Base-by-base conservation (phyloP, 768 basidiomycete genomes). In the Hygrocybe coccinea region DNA sequence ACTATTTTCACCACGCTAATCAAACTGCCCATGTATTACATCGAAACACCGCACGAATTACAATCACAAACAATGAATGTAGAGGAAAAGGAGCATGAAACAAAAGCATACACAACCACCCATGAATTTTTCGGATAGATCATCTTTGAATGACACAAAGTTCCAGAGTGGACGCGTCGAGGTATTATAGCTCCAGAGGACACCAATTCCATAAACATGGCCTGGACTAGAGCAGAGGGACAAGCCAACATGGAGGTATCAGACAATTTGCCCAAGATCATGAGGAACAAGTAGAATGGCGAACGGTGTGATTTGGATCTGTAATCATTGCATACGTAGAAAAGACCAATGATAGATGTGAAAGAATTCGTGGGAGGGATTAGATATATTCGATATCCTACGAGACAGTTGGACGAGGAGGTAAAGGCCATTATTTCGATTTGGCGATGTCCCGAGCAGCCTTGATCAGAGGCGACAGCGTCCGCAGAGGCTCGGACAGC, bases 381-480 rank as follows among this genome's bases (percentile, higher is more conserved):
- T 59, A 50, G 53, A 58, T 56, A 46, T 22, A 44, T 25, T 37
- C 35, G 54, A 33, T 17, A 45, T n/a, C 22, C 15, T 17, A 33
- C 21, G 39, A 29, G 41, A 39, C 38, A 11, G 47, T 55, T 41
- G 24, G 25, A 37, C 49, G 39, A 50, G 49, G 25, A 44, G 22
- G 21, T 48, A 29, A 37, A 46, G 36, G 29, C 21, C 29, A 52
- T 68, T 64, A 78, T 60, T 78, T 77, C 60, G 74, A 76, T 78
- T 89, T 89, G 36, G 88, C 86, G 47, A 90, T 86, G 60, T 94
- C 91, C 59, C 91, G 77, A 5, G 93, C 93, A 11, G 92, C 91
- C 69, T 94, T 95, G 79, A 95, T 95, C 38, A 95, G 73, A 7
- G 93, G 93, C 7, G 91, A 79, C 52, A 95, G 76, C 17, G 91